Conservation (phyloP, 2,329 filamentous ascomycete genomes). For the Chalaropsis ovoidea region DNA sequence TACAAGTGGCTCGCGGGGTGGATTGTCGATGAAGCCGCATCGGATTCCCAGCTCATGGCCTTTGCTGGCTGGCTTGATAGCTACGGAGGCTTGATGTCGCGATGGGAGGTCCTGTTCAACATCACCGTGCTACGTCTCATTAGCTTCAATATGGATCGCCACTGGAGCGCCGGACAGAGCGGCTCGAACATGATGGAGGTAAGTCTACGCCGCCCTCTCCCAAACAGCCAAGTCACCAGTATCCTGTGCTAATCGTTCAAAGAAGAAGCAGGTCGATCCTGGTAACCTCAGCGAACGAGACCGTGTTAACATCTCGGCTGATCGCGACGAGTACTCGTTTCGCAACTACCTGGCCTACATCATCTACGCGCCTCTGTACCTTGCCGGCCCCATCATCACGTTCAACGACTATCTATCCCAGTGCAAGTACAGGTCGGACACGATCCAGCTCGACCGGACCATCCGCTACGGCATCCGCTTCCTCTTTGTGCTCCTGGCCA, state of each 20-base stretch:
- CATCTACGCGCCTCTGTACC: constrained; percentile 85
- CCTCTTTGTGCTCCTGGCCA: constrained; percentile 64
- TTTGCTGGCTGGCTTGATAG: constrained; percentile 67
- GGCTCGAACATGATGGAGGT: constrained; percentile 65
- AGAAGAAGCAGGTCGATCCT: constrained; percentile 97
- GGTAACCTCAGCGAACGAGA: constrained; percentile 79
- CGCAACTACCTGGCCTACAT: constrained; percentile 82
- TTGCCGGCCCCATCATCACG: constrained; percentile 85
- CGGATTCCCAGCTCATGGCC: constrained; percentile 37
- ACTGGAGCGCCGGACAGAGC: constrained; percentile 69
- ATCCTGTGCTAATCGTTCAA: constrained; percentile 52
- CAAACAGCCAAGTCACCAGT: neutral
- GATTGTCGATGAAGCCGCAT: constrained; percentile 29
- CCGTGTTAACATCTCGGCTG: constrained; percentile 66
- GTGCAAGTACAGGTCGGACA: constrained; percentile 60
- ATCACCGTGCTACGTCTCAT: constrained; percentile 85
- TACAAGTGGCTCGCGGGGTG: constrained; percentile 51
- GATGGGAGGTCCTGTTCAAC: constrained; percentile 98
- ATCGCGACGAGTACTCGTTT: constrained; percentile 60
- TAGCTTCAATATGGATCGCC: constrained; percentile 94
- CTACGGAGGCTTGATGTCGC: constrained; percentile 69
- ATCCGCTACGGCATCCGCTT: constrained; percentile 77
- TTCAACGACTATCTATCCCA: constrained; percentile 98
- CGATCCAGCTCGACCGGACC: constrained; percentile 60
- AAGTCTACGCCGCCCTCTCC: constrained; percentile 31